Conservation (phyloP, 768 basidiomycete species). For the Gloeostereum incarnatum region DNA sequence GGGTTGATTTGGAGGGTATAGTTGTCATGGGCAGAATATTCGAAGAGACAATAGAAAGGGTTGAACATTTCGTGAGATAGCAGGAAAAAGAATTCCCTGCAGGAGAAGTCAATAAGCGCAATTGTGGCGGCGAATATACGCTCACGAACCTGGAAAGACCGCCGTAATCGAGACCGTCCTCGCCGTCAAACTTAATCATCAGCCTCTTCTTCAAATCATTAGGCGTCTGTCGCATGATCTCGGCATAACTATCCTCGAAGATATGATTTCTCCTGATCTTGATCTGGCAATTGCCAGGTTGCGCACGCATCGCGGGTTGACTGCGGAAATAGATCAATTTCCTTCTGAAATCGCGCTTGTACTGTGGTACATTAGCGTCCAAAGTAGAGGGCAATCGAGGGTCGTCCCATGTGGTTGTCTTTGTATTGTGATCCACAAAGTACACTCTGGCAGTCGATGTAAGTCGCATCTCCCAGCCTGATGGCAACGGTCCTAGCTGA, state of each 20-base stretch:
- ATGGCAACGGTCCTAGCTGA: conserved; percentile 93
- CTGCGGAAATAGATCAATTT: conserved; percentile 99
- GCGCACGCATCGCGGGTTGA: conserved; percentile 95
- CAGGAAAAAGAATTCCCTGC: conserved; percentile 99
- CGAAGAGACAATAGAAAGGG: conserved; percentile 99
- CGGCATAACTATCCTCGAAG: conserved; percentile 98
- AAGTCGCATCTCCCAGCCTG: conserved; percentile 99
- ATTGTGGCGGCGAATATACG: conserved; percentile 2
- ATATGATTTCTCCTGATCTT: conserved; percentile 97
- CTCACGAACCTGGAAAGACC: conserved; percentile 80
- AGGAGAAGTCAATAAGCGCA: conserved; percentile 4
- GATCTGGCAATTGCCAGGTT: conserved; percentile 98
- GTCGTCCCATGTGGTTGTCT: conserved; percentile 99
- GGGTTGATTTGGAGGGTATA: conserved; percentile 99
- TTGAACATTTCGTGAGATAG: conserved; percentile 99
- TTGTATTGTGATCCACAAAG: conserved; percentile 99
- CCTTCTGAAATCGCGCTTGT: conserved; percentile 98
- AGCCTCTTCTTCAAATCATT: conserved; percentile 97
- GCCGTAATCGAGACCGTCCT: conserved; percentile 98
- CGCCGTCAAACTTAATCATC: conserved; percentile 99
- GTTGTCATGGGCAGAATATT: conserved; percentile 99
- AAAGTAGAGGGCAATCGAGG: conserved; percentile 91
- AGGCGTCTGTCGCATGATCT: conserved; percentile 99
- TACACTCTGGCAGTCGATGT: conserved; percentile 97
- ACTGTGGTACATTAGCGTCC: conserved; percentile 96